Evolutionary conservation across 768 basidiomycete species (phyloP), one percentile per base, ranked within the genome.

Genomic region (Pulveroboletus sp.): DNA sequence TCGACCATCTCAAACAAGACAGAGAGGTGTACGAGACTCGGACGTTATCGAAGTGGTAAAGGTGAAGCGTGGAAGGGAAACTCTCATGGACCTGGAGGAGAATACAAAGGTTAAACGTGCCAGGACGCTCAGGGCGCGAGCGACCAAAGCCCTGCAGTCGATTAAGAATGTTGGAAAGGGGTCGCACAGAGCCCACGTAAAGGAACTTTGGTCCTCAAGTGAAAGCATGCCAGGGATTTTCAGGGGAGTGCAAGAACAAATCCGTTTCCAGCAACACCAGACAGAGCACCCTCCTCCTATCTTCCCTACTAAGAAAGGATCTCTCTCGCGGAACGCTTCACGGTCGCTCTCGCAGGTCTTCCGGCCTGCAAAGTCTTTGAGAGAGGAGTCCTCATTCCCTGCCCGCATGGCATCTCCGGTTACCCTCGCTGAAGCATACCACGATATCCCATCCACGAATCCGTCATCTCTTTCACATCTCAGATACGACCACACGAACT

Each of bases 21-120:
- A 49, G 46, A 63, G 60, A 36, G 73, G 69, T 14, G 65, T 75
- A 50, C 78, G 78, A 52, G 68, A 68, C 48, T 64, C 60, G 33
- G 81, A 82, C 56, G 74, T 83, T 32, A 67, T 82, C 12, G 82
- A 85, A 60, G 76, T 84, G 28, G 70, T 84, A 35, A 82, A 80
- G 59, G 75, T 84, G 50, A 71, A 75, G 55, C 75, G 80, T 33
- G 39, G 39, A 37, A 62, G 65, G 43, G 65, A 64, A 17, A 44
- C 47, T 43, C 27, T 43, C 10, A 24, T 43, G 9, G 68, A 68
- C 17, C 49, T 30, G 26, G 64, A 64, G 52, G 63, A 61, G 41
- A 61, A 61, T 8, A 36, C 27, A 40, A 57, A 60, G 10, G 41
- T 43, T 3, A 71, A 71, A 57, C 63, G 66, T 32, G 64, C 74